These are phyloP conservation scores for Pochonia chlamydosporia DNA, from an alignment of 2,329 filamentous ascomycete genomes.

Conservation along the genomic window DNA sequence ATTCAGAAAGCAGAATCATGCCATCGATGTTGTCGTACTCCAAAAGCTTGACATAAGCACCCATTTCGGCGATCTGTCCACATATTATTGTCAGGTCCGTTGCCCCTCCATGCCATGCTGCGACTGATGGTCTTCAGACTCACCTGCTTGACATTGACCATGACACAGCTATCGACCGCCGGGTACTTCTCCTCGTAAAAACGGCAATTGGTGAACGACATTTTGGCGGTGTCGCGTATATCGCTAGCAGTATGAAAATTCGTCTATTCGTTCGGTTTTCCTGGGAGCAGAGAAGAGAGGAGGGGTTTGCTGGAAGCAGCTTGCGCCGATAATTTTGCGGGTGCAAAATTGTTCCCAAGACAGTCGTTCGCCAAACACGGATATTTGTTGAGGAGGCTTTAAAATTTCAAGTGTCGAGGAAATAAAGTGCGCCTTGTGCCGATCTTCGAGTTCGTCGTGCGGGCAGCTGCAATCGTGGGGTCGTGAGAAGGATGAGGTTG, in stretches of 20 bases:
- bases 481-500: background rate
- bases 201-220: slow-evolving; percentile 94
- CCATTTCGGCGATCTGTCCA: slow-evolving; percentile 93
- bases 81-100: slow-evolving; percentile 7
- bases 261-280: slow-evolving; percentile 17
- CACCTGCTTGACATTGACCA: slow-evolving; percentile 99
- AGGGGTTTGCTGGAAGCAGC: slow-evolving; percentile 22
- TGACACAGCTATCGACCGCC: slow-evolving; percentile 99
- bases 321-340: background rate
- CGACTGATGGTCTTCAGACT: slow-evolving; percentile 35
- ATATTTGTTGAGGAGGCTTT: background rate
- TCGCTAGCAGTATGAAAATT: slow-evolving; percentile 19
- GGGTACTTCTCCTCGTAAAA: slow-evolving; percentile 94
- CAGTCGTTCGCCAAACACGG: background rate
- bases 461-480: no score
- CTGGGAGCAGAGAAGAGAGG: background rate
- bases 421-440: no score
- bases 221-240: slow-evolving; percentile 60
- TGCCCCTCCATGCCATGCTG: background rate
- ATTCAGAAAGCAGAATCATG: slow-evolving; percentile 98
- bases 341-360: background rate
- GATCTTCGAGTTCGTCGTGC: no score
- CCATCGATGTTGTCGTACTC: slow-evolving; percentile 99
- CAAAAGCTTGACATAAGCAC: slow-evolving; percentile 97
- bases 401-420: background rate